Conservation (phyloP, 2,329 filamentous ascomycete genomes). For the Leptodontidium sp. region DNA sequence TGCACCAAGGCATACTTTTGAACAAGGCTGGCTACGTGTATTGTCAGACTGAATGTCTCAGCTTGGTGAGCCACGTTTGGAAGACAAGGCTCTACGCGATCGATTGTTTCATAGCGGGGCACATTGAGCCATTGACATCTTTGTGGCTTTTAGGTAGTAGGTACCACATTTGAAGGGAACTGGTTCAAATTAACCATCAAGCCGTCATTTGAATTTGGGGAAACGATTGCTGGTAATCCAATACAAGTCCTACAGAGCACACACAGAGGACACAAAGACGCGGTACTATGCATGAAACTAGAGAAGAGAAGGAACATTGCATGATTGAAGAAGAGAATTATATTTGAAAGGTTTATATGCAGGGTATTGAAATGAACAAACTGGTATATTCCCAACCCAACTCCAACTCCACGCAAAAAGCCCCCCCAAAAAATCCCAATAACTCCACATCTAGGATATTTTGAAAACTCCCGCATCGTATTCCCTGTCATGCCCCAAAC, state of each 20-base stretch:
- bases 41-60: neutral
- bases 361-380: neutral
- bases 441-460: slow-evolving; percentile 6
- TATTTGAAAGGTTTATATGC: neutral
- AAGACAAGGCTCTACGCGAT: neutral
- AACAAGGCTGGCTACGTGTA: neutral
- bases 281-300: neutral
- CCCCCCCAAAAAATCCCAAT: neutral
- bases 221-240: neutral
- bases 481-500: slow-evolving; percentile 13
- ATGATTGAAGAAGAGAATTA: neutral
- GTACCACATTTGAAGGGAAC: neutral
- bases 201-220: neutral
- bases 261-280: too few relatives aligned
- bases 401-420: slow-evolving; percentile 21
- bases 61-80: neutral
- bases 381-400: neutral
- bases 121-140: too few relatives aligned
- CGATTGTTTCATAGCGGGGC: neutral
- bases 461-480: neutral
- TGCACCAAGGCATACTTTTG: neutral
- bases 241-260: too few relatives aligned
- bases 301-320: neutral
- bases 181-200: neutral
- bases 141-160: neutral